These are phyloP conservation scores for Chytriomyces sp. DNA, from an alignment of 192 early-diverging fungal species.

Conservation along the genomic window DNA sequence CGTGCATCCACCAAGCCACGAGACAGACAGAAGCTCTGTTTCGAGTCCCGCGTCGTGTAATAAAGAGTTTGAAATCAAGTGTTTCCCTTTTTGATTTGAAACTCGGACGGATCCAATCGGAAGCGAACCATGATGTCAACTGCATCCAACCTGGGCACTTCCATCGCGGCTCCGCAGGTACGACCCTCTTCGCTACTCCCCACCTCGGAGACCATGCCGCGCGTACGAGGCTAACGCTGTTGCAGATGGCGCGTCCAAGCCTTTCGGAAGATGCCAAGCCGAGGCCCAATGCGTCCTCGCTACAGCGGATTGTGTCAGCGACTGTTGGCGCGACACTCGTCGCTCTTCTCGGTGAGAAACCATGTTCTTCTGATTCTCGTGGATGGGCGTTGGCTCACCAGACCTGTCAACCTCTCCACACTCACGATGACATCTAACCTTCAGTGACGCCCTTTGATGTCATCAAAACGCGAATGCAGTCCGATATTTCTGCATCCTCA, in stretches of 20 bases:
- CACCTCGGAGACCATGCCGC: not conserved
- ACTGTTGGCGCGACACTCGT: constrained; percentile 81
- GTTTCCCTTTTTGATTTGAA: no score
- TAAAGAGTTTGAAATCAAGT: not conserved
- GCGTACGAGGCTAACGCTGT: not conserved
- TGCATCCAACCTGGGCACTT: not conserved
- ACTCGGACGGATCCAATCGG: no score
- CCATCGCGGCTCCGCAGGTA: not conserved
- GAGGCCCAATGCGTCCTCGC: not conserved
- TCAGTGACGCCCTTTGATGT: constrained; percentile 86
- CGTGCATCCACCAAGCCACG: no score
- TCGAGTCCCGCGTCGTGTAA: not conserved
- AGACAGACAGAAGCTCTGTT: no score
- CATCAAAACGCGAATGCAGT: constrained; percentile 84
- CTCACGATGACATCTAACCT: no score
- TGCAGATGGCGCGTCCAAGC: not conserved
- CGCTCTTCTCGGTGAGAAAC: constrained; percentile 70
- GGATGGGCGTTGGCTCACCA: constrained; percentile 26
- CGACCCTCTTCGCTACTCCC: not conserved
- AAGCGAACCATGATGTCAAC: no score
- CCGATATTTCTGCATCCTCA: constrained; percentile 31
- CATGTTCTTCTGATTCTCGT: not conserved
- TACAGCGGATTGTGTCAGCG: constrained; percentile 77
- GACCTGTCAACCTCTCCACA: not conserved
- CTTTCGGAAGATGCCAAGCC: not conserved